A percentile compares a stretch with the other conserved stretches of the same genome.
Conservation (phyloP, 108 stramenopile species). For the Cyclotella distinguenda region DNA sequence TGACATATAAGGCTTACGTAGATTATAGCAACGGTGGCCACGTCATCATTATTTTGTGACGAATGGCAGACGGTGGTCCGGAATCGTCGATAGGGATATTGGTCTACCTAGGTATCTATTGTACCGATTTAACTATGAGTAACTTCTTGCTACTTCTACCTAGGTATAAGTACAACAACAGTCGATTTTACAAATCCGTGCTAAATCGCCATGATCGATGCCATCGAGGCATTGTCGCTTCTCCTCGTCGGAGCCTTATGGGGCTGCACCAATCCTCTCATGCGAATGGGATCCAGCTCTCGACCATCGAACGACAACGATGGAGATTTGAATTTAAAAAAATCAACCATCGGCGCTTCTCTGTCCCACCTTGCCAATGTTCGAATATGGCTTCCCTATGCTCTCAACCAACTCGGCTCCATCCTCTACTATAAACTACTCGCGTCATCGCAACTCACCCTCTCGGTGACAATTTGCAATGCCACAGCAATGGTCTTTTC, state of each 20-base stretch:
- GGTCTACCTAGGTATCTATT: no score
- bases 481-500: conserved; percentile 80
- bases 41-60: no score
- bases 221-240: conserved; percentile 48
- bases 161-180: no score
- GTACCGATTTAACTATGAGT: no score
- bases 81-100: no score
- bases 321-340: not conserved
- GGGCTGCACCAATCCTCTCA: conserved; percentile 87
- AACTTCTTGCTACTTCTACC: no score
- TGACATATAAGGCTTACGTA: no score
- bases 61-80: no score
- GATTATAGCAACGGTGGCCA: no score
- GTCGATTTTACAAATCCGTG: no score
- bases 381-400: conserved; percentile 72
- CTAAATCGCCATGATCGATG: conserved; percentile 36
- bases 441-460: conserved; percentile 66
- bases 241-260: conserved; percentile 74
- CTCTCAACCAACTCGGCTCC: conserved; percentile 80
- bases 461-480: conserved; percentile 82
- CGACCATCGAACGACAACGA: conserved; percentile 16
- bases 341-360: not conserved
- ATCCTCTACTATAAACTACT: conserved; percentile 71
- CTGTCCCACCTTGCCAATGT: conserved; percentile 44
- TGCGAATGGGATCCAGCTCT: conserved; percentile 63